Percentiles rank a stretch among this genome's conserved stretches.
phyloP scores from a whole-genome alignment of 768 basidiomycete genomes.

The Trametes cingulata region DNA sequence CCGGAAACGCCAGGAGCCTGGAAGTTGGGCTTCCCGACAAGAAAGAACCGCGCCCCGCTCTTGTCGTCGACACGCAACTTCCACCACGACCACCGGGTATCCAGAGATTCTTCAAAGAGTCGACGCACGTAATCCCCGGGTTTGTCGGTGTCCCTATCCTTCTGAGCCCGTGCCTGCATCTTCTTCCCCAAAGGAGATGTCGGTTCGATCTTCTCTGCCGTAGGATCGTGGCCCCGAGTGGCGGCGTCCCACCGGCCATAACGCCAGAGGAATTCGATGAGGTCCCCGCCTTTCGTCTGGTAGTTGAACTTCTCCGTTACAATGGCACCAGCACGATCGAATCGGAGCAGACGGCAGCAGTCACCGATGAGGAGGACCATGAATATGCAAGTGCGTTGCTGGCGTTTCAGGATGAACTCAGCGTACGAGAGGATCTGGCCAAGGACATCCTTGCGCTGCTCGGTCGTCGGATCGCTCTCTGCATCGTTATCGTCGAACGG shows the following conservation, averaged over 20 bases:
- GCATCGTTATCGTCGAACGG: constrained; percentile 1
- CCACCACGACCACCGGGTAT: not conserved
- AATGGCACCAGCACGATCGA: constrained; percentile 3
- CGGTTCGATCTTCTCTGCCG: not conserved
- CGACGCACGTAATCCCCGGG: not conserved
- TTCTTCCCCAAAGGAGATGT: not conserved
- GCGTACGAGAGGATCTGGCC: constrained; percentile 7
- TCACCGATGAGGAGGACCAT: constrained; percentile 3
- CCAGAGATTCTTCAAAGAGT: not conserved
- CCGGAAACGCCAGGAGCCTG: constrained; percentile 3
- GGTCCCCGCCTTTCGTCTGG: not conserved
- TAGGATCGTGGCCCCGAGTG: not conserved
- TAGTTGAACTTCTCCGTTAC: constrained; percentile 9
- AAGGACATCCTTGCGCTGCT: not conserved
- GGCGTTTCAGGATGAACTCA: not conserved
- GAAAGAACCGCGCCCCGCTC: not conserved
- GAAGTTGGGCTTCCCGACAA: constrained; percentile 9
- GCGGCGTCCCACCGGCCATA: not conserved
- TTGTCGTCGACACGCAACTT: not conserved
- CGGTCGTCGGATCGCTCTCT: not conserved
- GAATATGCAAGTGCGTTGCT: constrained; percentile 1
- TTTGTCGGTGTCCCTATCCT: not conserved
- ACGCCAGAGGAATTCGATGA: constrained; percentile 11
- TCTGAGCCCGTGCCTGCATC: not conserved
- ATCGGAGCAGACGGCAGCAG: constrained; percentile 2